These are phyloP conservation scores for Metschnikowia sp. DNA, from an alignment of 805 yeast species.

Conservation along the genomic window DNA sequence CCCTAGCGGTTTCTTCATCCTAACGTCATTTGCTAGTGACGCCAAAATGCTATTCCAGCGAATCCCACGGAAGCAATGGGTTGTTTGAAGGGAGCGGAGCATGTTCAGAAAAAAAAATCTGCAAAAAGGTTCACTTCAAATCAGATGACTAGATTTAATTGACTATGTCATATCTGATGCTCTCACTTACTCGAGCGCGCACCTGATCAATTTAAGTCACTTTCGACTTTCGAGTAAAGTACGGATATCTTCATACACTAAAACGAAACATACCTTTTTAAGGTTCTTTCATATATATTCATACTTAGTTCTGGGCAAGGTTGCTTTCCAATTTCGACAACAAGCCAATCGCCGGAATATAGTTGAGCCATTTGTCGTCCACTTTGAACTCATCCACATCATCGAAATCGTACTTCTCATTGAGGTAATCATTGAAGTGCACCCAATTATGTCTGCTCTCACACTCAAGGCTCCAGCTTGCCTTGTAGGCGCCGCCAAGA, in stretches of 20 bases:
- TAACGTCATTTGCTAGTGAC: not conserved
- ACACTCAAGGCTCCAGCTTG: constrained; percentile 61
- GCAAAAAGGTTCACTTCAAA: not conserved
- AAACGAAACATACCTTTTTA: not conserved
- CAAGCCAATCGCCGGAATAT: constrained; percentile 51
- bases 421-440: constrained; percentile 42
- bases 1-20: constrained; percentile 1
- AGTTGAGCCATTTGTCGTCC: constrained; percentile 46
- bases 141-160: too few relatives aligned
- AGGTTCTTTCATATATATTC: not conserved
- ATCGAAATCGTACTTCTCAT: constrained; percentile 39
- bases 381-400: constrained; percentile 41
- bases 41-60: constrained; percentile 9
- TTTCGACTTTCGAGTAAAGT: too few relatives aligned
- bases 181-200: too few relatives aligned
- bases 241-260: rapidly evolving
- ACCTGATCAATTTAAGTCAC: too few relatives aligned
- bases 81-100: not conserved
- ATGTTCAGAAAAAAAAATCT: not conserved
- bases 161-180: too few relatives aligned
- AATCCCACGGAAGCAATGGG: not conserved
- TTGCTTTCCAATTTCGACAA: constrained; percentile 44
- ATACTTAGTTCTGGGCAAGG: constrained; percentile 8
- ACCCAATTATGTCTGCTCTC: constrained; percentile 33
- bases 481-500: constrained; percentile 84